Conservation (phyloP, 2,329 filamentous ascomycete genomes). For the Bertia moriformis region DNA sequence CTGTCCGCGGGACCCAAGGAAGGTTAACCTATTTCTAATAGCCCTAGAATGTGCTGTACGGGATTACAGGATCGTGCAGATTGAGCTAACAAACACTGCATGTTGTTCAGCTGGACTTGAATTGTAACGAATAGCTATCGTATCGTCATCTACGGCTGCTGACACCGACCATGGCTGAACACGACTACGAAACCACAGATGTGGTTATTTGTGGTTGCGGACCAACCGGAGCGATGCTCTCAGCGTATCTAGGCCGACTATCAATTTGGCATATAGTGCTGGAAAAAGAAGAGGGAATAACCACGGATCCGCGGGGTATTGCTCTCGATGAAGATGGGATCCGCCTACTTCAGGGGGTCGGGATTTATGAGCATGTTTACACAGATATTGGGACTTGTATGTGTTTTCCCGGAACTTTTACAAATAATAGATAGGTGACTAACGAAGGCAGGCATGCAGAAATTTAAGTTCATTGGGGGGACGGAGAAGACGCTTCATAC, state of each 20-base stretch:
- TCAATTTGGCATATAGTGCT: slow-evolving; percentile 8
- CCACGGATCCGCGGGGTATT: slow-evolving; percentile 13
- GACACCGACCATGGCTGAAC: no score
- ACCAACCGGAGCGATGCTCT: slow-evolving; percentile 11
- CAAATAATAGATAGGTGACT: background rate
- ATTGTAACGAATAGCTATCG: no score
- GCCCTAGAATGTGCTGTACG: no score
- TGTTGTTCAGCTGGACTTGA: no score
- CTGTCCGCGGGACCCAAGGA: no score
- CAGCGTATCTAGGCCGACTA: slow-evolving; percentile 6
- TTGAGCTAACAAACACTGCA: no score
- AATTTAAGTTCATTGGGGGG: slow-evolving; percentile 4
- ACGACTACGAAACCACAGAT: slow-evolving; percentile 8
- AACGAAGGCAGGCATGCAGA: slow-evolving; percentile 2
- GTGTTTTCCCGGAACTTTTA: background rate
- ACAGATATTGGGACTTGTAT: slow-evolving; percentile 7
- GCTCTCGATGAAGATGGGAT: slow-evolving; percentile 15
- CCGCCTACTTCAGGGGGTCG: slow-evolving; percentile 9
- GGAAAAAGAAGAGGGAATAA: slow-evolving; percentile 11
- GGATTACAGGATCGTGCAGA: no score
- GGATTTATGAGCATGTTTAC: slow-evolving; percentile 10
- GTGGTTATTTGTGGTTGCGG: slow-evolving; percentile 12
- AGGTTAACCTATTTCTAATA: no score
- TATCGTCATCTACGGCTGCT: no score
- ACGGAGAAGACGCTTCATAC: slow-evolving; percentile 1